These are phyloP conservation scores for Cajanus cajan DNA, from an alignment of 306 rosid species.

Conservation along the genomic window DNA sequence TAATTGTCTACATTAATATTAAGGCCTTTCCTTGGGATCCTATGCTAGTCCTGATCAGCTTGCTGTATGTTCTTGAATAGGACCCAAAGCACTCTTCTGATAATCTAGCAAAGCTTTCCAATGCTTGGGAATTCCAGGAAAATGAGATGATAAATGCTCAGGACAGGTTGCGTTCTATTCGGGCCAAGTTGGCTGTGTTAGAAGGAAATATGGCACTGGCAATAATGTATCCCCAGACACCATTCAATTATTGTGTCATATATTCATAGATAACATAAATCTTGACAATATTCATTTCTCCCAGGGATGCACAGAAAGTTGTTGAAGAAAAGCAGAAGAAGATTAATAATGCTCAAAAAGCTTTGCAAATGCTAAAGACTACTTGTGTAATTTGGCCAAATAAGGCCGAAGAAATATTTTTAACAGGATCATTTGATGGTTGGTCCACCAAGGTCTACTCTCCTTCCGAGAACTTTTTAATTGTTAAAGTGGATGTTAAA, in stretches of 20 bases:
- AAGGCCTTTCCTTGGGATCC: constrained; percentile 3
- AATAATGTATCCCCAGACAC: constrained; percentile 54
- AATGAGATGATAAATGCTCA: constrained; percentile 69
- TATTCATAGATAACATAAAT: constrained; percentile 10
- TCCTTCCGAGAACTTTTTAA: not conserved
- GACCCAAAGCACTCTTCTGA: constrained; percentile 54
- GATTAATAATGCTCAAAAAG: constrained; percentile 54
- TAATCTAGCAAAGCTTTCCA: constrained; percentile 52
- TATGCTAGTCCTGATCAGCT: constrained; percentile 5
- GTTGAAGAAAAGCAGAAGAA: constrained; percentile 68
- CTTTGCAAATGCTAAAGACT: constrained; percentile 52
- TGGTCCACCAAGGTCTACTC: constrained; percentile 75
- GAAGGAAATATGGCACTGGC: constrained; percentile 88
- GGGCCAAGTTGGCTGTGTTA: constrained; percentile 74
- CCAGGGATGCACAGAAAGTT: constrained; percentile 63
- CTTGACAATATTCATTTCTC: constrained; percentile 30
- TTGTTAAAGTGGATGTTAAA: not conserved
- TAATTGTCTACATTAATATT: not conserved
- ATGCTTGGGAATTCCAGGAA: constrained; percentile 86
- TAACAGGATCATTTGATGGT: constrained; percentile 91
- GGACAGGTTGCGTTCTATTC: constrained; percentile 64
- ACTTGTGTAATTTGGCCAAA: constrained; percentile 74
- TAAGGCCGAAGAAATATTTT: constrained; percentile 76
- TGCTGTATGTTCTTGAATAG: constrained; percentile 44
- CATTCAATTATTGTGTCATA: constrained; percentile 15